phyloP scores from a whole-genome alignment of 2,329 filamentous ascomycete genomes.

The Botrytis deweyae region DNA sequence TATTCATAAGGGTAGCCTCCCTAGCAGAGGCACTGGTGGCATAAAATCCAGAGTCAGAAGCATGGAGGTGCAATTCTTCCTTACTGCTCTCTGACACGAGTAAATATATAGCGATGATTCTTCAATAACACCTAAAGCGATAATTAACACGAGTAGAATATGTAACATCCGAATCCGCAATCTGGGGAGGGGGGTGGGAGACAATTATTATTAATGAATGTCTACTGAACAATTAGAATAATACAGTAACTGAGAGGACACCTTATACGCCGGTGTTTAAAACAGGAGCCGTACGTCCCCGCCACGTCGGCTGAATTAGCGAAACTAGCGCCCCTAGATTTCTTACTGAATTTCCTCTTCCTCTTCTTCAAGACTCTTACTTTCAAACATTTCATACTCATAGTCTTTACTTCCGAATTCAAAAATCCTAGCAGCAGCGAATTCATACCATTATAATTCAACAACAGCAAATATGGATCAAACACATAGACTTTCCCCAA shows the following conservation, averaged over 20 bases:
- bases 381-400: background rate
- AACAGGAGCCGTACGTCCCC: background rate
- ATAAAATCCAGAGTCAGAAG: background rate
- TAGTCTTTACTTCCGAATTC: background rate
- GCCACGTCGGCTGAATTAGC: too few relatives aligned
- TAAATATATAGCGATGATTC: background rate
- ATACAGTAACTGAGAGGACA: background rate
- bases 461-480: background rate
- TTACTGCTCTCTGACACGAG: background rate
- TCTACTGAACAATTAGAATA: background rate
- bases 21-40: background rate
- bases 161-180: background rate
- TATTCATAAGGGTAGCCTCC: accelerated
- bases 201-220: background rate
- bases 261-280: background rate
- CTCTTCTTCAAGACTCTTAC: too few relatives aligned
- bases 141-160: too few relatives aligned
- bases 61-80: background rate
- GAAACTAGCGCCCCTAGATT: background rate
- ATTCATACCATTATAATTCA: background rate
- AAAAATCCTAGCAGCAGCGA: too few relatives aligned
- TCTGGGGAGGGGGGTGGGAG: background rate
- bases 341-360: background rate
- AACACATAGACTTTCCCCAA: background rate
- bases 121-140: background rate